Evolutionary conservation across 139 green algal genomes (phyloP).

Genomic region (Astrephomene gubernaculifera): DNA sequence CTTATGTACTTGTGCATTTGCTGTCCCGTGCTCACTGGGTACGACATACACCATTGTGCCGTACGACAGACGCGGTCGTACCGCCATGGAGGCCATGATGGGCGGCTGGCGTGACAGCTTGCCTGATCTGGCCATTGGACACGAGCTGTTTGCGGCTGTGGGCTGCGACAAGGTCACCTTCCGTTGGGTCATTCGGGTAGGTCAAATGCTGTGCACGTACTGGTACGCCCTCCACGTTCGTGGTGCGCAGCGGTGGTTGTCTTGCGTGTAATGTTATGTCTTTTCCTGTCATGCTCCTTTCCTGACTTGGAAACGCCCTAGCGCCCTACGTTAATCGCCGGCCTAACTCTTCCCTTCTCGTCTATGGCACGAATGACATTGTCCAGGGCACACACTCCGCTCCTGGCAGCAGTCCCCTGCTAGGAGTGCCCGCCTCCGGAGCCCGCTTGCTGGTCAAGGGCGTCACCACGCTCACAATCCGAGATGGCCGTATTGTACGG

Average conservation of each 20-base stretch:
- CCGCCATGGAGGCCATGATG: conserved; percentile 45
- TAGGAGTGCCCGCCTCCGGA: conserved; percentile 9
- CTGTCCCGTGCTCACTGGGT: neutral
- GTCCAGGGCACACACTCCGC: conserved; percentile 29
- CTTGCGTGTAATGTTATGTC: neutral
- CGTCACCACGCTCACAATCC: conserved; percentile 29
- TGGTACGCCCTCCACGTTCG: neutral
- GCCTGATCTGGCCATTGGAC: conserved; percentile 37
- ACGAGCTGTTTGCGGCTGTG: conserved; percentile 37
- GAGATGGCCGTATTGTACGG: neutral
- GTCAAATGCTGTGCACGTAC: neutral
- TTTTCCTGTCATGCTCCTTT: neutral
- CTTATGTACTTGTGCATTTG: neutral
- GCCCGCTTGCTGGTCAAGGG: conserved; percentile 10
- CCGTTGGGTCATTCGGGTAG: conserved; percentile 40
- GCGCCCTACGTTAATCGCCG: neutral
- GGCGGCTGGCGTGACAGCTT: conserved; percentile 36
- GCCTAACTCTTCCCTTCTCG: neutral
- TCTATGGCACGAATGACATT: no score
- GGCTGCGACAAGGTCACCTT: conserved; percentile 17
- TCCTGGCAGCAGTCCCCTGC: neutral
- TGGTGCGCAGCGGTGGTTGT: neutral
- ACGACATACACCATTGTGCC: neutral
- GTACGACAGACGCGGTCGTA: conserved; percentile 14
- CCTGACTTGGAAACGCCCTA: neutral